These are phyloP conservation scores for Hygrophorus pudorinus DNA, from an alignment of 768 basidiomycete species.

Conservation along the genomic window DNA sequence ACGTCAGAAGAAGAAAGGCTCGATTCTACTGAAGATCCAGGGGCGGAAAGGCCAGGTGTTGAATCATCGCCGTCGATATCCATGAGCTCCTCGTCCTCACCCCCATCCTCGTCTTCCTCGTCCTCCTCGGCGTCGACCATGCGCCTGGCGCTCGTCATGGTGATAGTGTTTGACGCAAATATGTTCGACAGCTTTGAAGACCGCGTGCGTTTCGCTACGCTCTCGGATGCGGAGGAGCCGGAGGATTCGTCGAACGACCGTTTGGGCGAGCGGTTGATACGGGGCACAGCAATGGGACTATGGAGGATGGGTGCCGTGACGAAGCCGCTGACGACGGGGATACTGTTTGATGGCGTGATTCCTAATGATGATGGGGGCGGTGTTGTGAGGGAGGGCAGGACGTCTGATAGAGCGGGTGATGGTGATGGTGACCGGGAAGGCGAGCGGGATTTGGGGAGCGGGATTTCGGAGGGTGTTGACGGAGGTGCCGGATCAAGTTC, in stretches of 20 bases:
- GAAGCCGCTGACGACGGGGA: neutral
- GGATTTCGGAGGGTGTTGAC: conserved; percentile 22
- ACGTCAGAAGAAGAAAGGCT: conserved; percentile 6
- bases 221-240: conserved; percentile 16
- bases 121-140: too few species aligned
- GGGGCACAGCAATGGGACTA: conserved; percentile 10
- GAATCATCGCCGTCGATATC: conserved; percentile 11
- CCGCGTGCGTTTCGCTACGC: conserved; percentile 15
- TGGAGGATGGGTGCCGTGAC: conserved; percentile 7
- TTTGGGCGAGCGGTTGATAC: conserved; percentile 41
- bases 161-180: neutral
- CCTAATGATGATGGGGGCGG: conserved; percentile 12
- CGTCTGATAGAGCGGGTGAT: conserved; percentile 6
- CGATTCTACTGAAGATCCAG: conserved; percentile 13
- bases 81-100: neutral
- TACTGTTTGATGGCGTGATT: conserved; percentile 10
- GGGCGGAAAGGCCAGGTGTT: conserved; percentile 35
- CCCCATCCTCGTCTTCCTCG: too few species aligned
- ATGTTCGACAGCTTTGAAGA: conserved; percentile 1
- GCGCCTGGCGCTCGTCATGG: neutral
- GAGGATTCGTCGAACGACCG: conserved; percentile 49
- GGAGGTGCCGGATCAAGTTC: conserved; percentile 2
- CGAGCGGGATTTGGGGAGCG: conserved; percentile 29
- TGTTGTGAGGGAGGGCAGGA: conserved; percentile 7
- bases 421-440: conserved; percentile 17